Conservation (phyloP, 73 alveolate species). For the Durusdinium trenchii region DNA sequence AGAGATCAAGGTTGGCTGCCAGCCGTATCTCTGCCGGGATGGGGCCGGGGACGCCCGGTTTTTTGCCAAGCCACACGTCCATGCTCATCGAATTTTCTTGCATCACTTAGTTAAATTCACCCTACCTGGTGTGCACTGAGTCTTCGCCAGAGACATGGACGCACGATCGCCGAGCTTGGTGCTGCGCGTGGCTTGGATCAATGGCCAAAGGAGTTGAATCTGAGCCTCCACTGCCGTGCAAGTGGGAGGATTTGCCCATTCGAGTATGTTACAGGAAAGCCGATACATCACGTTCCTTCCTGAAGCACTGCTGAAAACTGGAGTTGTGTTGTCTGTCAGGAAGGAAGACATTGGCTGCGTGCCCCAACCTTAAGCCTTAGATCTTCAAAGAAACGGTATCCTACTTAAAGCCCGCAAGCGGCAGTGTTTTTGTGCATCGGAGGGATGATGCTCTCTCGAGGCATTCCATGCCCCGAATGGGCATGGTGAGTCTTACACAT, state of each 20-base stretch:
- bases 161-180: constrained; percentile 6
- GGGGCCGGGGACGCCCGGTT: neutral
- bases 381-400: too few relatives aligned
- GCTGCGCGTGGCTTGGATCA: constrained; percentile 37
- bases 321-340: neutral
- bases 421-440: too few relatives aligned
- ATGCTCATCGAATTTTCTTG: too few relatives aligned
- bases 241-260: neutral
- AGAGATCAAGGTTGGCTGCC: constrained; percentile 31
- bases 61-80: too few relatives aligned
- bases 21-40: constrained; percentile 45
- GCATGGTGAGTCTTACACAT: too few relatives aligned
- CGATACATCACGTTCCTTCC: neutral
- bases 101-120: too few relatives aligned
- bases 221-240: neutral
- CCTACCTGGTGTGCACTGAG: neutral
- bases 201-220: neutral
- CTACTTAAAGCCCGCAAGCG: too few relatives aligned
- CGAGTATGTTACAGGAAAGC: too few relatives aligned
- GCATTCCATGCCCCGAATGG: too few relatives aligned
- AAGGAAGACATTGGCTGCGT: constrained; percentile 15
- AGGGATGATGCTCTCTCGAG: too few relatives aligned
- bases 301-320: neutral
- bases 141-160: constrained; percentile 38
- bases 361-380: neutral